Base-by-base conservation (phyloP, 169 alveolate species). In the Plasmodium relictum region DNA sequence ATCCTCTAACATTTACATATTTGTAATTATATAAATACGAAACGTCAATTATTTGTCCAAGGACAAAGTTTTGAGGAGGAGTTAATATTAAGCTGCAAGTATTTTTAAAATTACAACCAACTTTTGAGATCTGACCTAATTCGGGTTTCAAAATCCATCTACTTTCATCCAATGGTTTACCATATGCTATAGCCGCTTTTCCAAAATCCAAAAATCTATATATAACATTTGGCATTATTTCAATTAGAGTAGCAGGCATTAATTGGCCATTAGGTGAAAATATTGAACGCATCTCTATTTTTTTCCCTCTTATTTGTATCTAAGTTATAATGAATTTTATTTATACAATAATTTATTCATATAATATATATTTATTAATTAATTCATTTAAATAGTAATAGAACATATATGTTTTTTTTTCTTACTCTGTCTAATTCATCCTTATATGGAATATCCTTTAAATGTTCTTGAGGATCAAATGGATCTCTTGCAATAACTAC, bases 1-100 rank as follows among this genome's bases (percentile, higher is more conserved):
- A 74, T 26, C 98, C 98, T 24, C 95, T 73, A 3, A 97, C 97
- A 93, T 95, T 98, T 39, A 97, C 98, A 65, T 88, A 95, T 88
- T 95, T 93, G 59, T 95, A 94, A 88, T 93, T 96, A 63, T 59
- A 97, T 94, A 88, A 96, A 74, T 83, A 88, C 41, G 96, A 96
- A 93, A 88, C 97, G 94, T 94, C 98, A 72, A 88, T 95, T 58
- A 92, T 91, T 87, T 95, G 97, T 0, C 97, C 97, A 39, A 95
- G 88, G 1, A 94, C 93, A 73, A 86, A 95, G 68, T 95, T 95
- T n/a, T 94, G 95, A 3, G 97, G 97, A 14, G 97, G 97, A 61
- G 95, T 96, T 52, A 94, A 92, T 22, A 88, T 92, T 68, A 93
- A 94, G 68, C 97, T 93, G 12, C 88, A 85, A 22, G 94, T 65